Percentiles rank a stretch among this genome's conserved stretches.
Conservation (phyloP, 1,284 basidiomycete species). For the Irpex sp. region DNA sequence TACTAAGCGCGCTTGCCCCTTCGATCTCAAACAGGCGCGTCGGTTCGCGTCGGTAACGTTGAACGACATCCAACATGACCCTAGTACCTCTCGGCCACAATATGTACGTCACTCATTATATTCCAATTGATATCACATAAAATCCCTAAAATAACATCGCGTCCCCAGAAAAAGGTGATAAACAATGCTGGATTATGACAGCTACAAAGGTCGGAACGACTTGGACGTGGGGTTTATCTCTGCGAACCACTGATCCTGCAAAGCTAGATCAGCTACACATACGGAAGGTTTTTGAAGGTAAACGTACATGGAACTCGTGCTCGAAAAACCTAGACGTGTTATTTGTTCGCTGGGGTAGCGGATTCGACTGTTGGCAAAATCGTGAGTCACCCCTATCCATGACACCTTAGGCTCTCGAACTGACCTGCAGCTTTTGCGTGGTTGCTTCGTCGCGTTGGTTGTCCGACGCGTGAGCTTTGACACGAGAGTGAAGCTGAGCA, state of each 20-base stretch:
- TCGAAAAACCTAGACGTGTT: neutral
- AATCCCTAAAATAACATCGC: too few species aligned
- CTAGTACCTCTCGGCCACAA: too few species aligned
- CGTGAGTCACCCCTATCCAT: neutral
- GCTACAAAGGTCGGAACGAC: neutral
- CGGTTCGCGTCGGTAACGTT: too few species aligned
- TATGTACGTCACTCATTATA: too few species aligned
- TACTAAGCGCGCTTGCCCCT: too few species aligned
- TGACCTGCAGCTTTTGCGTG: neutral
- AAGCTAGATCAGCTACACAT: neutral
- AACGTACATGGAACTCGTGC: neutral
- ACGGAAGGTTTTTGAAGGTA: neutral
- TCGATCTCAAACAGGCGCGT: too few species aligned
- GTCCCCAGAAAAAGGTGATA: neutral
- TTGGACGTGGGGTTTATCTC: neutral
- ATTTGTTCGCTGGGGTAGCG: neutral
- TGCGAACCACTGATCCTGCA: neutral
- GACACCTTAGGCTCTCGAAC: neutral
- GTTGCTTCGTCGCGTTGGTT: neutral
- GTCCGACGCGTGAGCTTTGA: neutral
- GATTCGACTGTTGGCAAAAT: neutral
- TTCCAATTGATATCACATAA: too few species aligned
- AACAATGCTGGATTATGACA: neutral
- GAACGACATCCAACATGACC: too few species aligned
- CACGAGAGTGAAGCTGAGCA: neutral